Conservation (phyloP, 495 filamentous ascomycete genomes). For the Neurospora hispaniola region DNA sequence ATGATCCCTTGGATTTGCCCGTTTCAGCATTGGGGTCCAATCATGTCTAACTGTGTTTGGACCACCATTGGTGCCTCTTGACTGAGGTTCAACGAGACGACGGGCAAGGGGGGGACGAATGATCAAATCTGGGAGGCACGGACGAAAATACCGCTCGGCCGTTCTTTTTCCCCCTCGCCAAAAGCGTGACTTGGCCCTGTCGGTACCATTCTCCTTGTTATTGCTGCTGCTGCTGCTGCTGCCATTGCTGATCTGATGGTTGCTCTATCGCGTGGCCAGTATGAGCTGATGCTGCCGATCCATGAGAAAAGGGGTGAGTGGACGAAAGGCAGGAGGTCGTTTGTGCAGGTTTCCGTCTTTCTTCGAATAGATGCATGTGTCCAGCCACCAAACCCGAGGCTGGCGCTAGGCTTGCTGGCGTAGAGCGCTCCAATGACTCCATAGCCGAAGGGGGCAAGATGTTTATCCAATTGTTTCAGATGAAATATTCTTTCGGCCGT, state of each 20-base stretch:
- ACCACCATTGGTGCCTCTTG: background rate
- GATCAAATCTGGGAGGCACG: background rate
- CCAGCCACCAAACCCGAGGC: constrained; percentile 21
- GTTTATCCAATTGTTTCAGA: constrained; percentile 26
- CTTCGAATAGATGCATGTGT: constrained; percentile 19
- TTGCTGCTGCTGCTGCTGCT: background rate
- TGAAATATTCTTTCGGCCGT: constrained; percentile 26
- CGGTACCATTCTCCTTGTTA: background rate
- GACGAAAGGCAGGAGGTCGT: constrained; percentile 19
- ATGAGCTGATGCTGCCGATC: constrained; percentile 15
- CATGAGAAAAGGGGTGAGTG: constrained; percentile 9
- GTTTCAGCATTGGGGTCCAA: background rate
- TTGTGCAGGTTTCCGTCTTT: constrained; percentile 30
- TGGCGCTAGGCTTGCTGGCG: constrained; percentile 3
- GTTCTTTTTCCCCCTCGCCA: background rate
- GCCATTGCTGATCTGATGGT: constrained; percentile 1
- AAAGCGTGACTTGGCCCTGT: background rate
- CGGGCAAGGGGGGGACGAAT: background rate
- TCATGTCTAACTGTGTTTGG: background rate
- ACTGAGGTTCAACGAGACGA: background rate
- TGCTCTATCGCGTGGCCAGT: constrained; percentile 17
- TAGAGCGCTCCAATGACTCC: constrained; percentile 5
- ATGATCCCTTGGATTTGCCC: background rate
- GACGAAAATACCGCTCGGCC: background rate
- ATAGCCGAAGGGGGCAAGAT: constrained; percentile 8